Conservation (phyloP, 129 eudicot species). For the Sambucus nigra region DNA sequence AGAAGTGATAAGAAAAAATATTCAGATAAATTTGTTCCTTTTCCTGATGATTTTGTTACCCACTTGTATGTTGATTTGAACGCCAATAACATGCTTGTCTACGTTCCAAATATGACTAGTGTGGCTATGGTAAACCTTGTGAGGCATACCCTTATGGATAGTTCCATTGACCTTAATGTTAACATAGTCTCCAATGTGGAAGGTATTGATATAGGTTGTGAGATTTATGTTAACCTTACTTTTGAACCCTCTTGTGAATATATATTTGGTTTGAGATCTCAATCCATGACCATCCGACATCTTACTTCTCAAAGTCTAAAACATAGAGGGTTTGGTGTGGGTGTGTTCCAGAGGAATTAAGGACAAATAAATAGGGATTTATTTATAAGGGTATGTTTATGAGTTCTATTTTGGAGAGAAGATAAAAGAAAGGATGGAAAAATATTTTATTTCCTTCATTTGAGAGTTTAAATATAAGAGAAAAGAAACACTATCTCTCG, state of each 20-base stretch:
- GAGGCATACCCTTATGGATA: constrained; percentile 71
- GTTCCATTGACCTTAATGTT: constrained; percentile 58
- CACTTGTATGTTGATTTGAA: constrained; percentile 70
- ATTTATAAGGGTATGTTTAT: no score
- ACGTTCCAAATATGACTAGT: constrained; percentile 69
- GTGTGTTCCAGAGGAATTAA: no score
- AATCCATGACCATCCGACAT: constrained; percentile 72
- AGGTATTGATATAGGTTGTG: constrained; percentile 42
- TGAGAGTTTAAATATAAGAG: no score
- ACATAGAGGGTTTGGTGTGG: no score
- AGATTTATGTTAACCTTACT: constrained; percentile 43
- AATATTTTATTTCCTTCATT: no score
- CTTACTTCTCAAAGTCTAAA: no score
- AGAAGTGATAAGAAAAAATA: no score
- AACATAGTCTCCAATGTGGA: constrained; percentile 50
- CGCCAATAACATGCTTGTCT: constrained; percentile 59
- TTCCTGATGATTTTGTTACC: constrained; percentile 47
- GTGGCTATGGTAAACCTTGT: constrained; percentile 59
- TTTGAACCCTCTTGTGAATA: constrained; percentile 41
- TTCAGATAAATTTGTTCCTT: no score
- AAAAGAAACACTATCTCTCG: no score
- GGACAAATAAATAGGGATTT: no score
- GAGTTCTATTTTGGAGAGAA: no score
- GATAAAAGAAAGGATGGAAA: no score
- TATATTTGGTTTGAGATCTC: constrained; percentile 42